A percentile compares a stretch with the other conserved stretches of the same genome.
Conservation (phyloP, 257 asterid genomes). For the Echites panduratus region DNA sequence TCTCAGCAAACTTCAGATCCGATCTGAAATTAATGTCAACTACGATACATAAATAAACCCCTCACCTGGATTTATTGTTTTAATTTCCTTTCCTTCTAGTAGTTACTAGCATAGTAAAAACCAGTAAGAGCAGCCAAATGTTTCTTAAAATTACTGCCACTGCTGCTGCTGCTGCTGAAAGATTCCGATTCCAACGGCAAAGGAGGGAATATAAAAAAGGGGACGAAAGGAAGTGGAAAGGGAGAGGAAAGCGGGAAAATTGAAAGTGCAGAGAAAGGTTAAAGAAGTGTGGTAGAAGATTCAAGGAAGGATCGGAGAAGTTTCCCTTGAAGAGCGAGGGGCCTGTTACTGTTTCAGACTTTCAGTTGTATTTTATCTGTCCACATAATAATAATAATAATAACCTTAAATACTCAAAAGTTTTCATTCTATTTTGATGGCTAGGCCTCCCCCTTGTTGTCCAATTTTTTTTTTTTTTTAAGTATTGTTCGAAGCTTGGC, state of each 20-base stretch:
- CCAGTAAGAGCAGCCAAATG: not conserved
- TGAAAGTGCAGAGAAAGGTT: constrained; percentile 57
- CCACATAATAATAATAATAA: too few species aligned
- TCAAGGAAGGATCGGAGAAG: constrained; percentile 32
- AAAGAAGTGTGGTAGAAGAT: constrained; percentile 32
- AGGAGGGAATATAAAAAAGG: constrained; percentile 21
- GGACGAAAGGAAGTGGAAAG: constrained; percentile 13
- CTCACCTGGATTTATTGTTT: constrained; percentile 7
- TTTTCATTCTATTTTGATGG: not conserved
- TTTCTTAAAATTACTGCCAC: not conserved
- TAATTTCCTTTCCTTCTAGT: constrained; percentile 10
- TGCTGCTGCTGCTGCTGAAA: not conserved
- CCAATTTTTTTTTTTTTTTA: too few species aligned
- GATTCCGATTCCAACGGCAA: constrained; percentile 33
- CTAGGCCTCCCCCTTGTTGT: not conserved
- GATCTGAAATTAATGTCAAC: constrained; percentile 32
- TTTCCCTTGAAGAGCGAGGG: constrained; percentile 8
- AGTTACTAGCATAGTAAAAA: not conserved
- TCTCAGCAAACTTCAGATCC: constrained; percentile 31
- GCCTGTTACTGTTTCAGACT: not conserved
- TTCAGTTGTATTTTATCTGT: not conserved
- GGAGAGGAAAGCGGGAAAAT: constrained; percentile 53
- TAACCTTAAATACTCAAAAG: too few species aligned
- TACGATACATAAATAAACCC: not conserved
- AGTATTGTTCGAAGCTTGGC: too few species aligned